These are phyloP conservation scores for Metschnikowia rubicola DNA, from an alignment of 805 yeast species.

Conservation along the genomic window DNA sequence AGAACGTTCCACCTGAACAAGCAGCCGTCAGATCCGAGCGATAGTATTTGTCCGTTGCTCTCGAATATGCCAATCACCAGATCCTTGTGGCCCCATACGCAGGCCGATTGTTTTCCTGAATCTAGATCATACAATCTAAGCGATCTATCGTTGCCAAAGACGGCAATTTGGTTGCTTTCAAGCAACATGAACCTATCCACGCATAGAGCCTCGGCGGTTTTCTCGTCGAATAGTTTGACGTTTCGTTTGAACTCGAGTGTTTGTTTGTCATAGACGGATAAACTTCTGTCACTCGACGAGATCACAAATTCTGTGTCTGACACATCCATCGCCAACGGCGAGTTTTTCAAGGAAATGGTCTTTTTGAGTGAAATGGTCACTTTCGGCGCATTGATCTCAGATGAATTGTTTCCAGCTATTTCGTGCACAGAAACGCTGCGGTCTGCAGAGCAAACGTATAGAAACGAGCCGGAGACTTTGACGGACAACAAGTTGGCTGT, in stretches of 20 bases:
- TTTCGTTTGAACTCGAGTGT: slow-evolving; percentile 32
- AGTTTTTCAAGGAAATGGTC: slow-evolving; percentile 46
- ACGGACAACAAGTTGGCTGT: slow-evolving; percentile 50
- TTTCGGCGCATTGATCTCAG: slow-evolving; percentile 1
- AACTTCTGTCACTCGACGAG: slow-evolving; percentile 49
- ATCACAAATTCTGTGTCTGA: slow-evolving; percentile 42
- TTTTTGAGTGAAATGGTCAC: slow-evolving; percentile 36
- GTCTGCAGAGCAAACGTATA: slow-evolving; percentile 60
- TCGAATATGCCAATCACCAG: slow-evolving; percentile 42
- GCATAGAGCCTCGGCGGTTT: slow-evolving; percentile 38
- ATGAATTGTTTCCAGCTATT: slow-evolving; percentile 22
- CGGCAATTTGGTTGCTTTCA: slow-evolving; percentile 28
- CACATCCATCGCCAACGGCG: slow-evolving; percentile 45
- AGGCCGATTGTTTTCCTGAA: slow-evolving; percentile 45
- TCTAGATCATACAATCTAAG: slow-evolving; percentile 46
- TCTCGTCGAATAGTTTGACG: slow-evolving; percentile 41
- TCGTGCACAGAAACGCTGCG: slow-evolving; percentile 56
- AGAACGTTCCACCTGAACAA: slow-evolving; percentile 45
- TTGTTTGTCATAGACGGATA: slow-evolving; percentile 38
- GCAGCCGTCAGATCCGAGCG: slow-evolving; percentile 54
- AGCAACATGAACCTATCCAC: slow-evolving; percentile 42
- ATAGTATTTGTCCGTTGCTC: slow-evolving; percentile 27
- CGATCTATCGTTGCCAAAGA: slow-evolving; percentile 56
- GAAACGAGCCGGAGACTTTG: slow-evolving; percentile 23
- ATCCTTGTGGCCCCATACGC: slow-evolving; percentile 55